Evolutionary conservation across 331 rosid species (phyloP), one percentile per base, ranked within the genome.

Genomic region (Quercus phellos): DNA sequence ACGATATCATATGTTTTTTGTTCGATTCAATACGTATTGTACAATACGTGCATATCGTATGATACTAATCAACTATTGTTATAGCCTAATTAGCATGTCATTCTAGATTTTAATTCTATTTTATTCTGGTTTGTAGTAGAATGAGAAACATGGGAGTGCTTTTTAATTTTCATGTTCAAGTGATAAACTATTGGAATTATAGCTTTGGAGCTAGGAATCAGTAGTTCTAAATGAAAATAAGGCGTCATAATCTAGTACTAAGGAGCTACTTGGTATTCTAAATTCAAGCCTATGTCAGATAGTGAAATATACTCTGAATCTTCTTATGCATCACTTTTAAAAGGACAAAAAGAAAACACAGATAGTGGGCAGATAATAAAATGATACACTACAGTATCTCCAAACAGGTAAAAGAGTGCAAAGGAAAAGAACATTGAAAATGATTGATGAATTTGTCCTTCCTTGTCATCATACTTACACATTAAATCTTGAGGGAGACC

Each of bases 401-500:
- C 51, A 66, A 18, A 17, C 26, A 29, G 3, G 67, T 34, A 38
- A 2, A 58, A 14, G 27, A 19, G 53, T 10, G 32, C 26, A 64
- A 54, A 13, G 8, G 34, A 61, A 38, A 21, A 74, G 35, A 34
- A 67, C 2, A 56, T 55, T 77, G 26, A 22, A 51, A 18, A 34
- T 43, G 61, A 74, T 75, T 9, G 75, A 68, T 42, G 68, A 68
- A 73, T 64, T 55, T 79, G 21, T 55, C 77, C 55, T 79, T 19
- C 19, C 27, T 68, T 70, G 29, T 81, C 80, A 76, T 72, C 56
- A 67, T 81, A 90, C 97, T 90, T 85, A 92, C 99, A 86, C 74
- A 83, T 86, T 77, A 95, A 84, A 67, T 95, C 98, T 63, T 89
- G 97, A 74, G 99, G 99, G 30, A 91, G 90, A 70, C 88, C 94